A percentile compares a stretch with the other conserved stretches of the same genome.
phyloP scores from a whole-genome alignment of 192 early-diverging fungal species.

The Entophlyctis luteolus region DNA sequence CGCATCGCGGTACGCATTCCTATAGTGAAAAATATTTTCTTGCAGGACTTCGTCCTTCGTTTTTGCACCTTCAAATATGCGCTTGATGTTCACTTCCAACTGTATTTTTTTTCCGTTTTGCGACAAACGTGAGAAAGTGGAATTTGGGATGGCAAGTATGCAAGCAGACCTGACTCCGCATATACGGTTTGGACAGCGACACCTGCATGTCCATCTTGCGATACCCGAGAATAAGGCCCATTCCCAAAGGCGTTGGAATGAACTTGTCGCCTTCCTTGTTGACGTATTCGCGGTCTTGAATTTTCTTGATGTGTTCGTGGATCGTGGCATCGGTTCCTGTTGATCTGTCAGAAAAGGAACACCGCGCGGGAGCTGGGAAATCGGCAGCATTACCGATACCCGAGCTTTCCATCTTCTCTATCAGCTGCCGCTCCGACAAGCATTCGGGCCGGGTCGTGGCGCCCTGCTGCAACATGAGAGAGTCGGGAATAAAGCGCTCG shows the following conservation, averaged over 20 bases:
- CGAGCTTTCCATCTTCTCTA: constrained; percentile 86
- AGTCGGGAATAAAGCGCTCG: constrained; percentile 65
- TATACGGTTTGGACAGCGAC: constrained; percentile 81
- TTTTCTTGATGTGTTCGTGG: constrained; percentile 90
- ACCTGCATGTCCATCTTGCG: constrained; percentile 81
- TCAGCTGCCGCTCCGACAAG: constrained; percentile 81
- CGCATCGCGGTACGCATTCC: constrained; percentile 61
- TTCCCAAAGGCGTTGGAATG: constrained; percentile 76
- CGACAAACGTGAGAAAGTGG: neutral
- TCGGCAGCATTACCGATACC: constrained; percentile 68
- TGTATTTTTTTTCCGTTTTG: neutral
- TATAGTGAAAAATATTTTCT: constrained; percentile 67
- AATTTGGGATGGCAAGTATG: neutral
- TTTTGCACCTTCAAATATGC: constrained; percentile 66
- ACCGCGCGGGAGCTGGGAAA: neutral
- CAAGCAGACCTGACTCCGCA: constrained; percentile 66
- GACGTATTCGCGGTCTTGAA: constrained; percentile 82
- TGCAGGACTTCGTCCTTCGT: constrained; percentile 65
- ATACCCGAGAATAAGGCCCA: constrained; percentile 82
- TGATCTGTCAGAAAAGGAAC: neutral
- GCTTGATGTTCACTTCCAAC: constrained; percentile 76
- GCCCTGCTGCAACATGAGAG: constrained; percentile 63
- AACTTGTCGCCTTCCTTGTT: constrained; percentile 56
- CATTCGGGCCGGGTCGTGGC: constrained; percentile 68
- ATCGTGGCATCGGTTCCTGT: constrained; percentile 95